Evolutionary conservation across 208 protist genomes (phyloP).

Genomic region (Leishmania aethiopica): DNA sequence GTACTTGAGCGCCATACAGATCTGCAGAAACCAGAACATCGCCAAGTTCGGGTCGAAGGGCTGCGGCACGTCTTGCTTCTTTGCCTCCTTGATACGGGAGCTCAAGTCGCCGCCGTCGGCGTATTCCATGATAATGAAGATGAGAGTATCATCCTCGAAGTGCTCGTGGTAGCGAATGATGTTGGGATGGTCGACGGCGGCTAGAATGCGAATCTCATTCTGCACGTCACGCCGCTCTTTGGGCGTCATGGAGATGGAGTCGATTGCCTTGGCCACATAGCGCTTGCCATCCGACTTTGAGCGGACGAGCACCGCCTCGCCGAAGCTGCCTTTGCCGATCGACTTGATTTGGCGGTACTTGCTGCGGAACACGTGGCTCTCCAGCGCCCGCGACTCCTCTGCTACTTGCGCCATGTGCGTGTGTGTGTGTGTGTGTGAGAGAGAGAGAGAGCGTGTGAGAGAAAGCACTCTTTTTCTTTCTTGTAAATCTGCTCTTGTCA

Average conservation of each 20-base stretch:
- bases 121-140: slow-evolving; percentile 95
- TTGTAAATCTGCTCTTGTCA: neutral
- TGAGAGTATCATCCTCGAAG: slow-evolving; percentile 85
- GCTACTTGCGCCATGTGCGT: slow-evolving; percentile 62
- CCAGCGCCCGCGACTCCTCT: slow-evolving; percentile 75
- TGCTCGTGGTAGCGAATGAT: slow-evolving; percentile 94
- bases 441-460: slow-evolving; percentile 1
- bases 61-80: slow-evolving; percentile 61
- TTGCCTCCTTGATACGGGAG: slow-evolving; percentile 90
- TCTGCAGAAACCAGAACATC: slow-evolving; percentile 93
- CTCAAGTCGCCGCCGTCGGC: slow-evolving; percentile 90
- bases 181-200: slow-evolving; percentile 90
- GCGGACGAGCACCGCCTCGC: slow-evolving; percentile 90
- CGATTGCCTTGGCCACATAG: slow-evolving; percentile 94
- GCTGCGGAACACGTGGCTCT: slow-evolving; percentile 81
- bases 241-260: slow-evolving; percentile 81
- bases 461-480: neutral
- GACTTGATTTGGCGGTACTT: slow-evolving; percentile 88
- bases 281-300: slow-evolving; percentile 87
- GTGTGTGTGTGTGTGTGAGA: neutral
- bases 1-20: slow-evolving; percentile 92
- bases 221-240: slow-evolving; percentile 93
- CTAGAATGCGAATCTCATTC: slow-evolving; percentile 93
- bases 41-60: slow-evolving; percentile 86
- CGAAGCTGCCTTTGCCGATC: slow-evolving; percentile 94